Base-by-base conservation (phyloP, 495 filamentous ascomycete species). In the Rhypophila decipiens region DNA sequence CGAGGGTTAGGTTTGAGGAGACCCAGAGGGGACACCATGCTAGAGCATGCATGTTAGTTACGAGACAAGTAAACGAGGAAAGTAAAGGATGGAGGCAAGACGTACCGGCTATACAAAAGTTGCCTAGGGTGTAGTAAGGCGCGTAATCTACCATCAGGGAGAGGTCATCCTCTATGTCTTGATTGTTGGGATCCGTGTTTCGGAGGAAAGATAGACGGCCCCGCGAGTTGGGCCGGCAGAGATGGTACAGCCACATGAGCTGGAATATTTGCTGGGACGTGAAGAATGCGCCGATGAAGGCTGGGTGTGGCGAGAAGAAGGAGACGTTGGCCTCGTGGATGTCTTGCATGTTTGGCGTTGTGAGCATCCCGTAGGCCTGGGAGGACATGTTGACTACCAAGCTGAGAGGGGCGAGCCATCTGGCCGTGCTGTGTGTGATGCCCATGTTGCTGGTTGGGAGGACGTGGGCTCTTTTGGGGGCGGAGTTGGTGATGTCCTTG, bases 11-110 rank as follows among this genome's bases (percentile, higher is more conserved):
- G 47, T 77, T 76, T 74, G 74, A 78, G 61, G 76, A 77, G 49
- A 78, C 65, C 74, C 76, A n/a, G n/a, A n/a, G n/a, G n/a, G n/a
- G n/a, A n/a, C n/a, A 75, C 74, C 75, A 77, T n/a, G 71, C 68
- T 65, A 23, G 19, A 19, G 22, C 4, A n/a, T 3, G 12, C 13
- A 8, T 8, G 38, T 18, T 20, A 11, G 20, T 29, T 44, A 43
- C 23, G 27, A 27, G 4, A 46, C 8, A 49, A 35, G 11, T 22
- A 46, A 13, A 11, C 7, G 33, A 29, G 37, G 43, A 27, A 15
- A 2, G 10, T 31, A 27, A n/a, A n/a, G n/a, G n/a, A n/a, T n/a
- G 8, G n/a, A n/a, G n/a, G 19, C 5, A 24, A 11, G 2, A 58
- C 63, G 45, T 53, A 70, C 69, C 69, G 21, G 67, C 73, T 42